These are phyloP conservation scores for Cladorrhinum sp. DNA, from an alignment of 2,329 filamentous ascomycete genomes.

Conservation along the genomic window DNA sequence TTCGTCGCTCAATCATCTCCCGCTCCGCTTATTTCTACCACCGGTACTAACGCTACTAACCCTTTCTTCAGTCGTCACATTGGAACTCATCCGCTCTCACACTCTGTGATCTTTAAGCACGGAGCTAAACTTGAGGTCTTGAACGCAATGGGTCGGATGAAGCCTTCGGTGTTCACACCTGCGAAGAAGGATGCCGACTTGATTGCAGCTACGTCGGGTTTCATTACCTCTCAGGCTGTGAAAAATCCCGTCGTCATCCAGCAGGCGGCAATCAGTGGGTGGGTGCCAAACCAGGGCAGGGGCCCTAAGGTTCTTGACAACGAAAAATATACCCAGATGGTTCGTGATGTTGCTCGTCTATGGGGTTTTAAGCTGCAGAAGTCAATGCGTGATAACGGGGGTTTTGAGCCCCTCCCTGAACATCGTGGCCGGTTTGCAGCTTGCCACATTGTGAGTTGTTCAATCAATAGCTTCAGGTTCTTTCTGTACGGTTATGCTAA, in stretches of 20 bases:
- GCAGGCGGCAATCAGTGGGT: constrained; percentile 20
- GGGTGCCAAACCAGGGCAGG: constrained; percentile 3
- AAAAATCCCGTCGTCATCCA: neutral
- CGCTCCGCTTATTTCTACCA: neutral
- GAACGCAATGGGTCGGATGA: neutral
- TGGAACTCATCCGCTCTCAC: neutral
- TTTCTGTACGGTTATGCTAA: neutral
- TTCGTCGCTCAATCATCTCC: neutral
- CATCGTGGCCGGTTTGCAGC: constrained; percentile 15
- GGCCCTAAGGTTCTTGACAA: constrained; percentile 13
- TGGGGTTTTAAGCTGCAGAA: constrained; percentile 9
- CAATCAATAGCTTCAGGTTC: neutral
- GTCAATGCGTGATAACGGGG: constrained; percentile 4
- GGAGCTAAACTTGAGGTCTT: neutral
- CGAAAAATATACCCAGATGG: constrained; percentile 12
- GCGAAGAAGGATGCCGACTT: neutral
- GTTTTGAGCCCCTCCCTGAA: neutral
- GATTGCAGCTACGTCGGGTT: constrained; percentile 11
- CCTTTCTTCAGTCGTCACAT: neutral
- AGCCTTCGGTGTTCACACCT: neutral
- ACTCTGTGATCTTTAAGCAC: neutral
- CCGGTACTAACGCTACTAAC: neutral
- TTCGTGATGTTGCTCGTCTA: constrained; percentile 1
- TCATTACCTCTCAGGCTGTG: constrained; percentile 16
- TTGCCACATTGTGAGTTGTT: neutral